These are phyloP conservation scores for Westerdykella ornata DNA, from an alignment of 2,329 filamentous ascomycete genomes.

Conservation along the genomic window DNA sequence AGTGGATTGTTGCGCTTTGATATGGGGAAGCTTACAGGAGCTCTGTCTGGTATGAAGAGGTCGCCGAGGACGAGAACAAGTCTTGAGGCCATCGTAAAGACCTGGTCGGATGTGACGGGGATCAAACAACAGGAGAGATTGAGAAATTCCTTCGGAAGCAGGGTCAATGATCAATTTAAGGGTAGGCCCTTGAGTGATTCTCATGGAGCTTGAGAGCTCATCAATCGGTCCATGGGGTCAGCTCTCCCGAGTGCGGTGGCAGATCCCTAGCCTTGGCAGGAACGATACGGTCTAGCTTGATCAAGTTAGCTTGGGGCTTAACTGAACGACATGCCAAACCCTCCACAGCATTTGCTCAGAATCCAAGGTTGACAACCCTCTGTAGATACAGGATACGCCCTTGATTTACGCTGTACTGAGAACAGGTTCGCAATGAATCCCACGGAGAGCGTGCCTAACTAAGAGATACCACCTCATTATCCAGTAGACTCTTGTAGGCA, in stretches of 20 bases:
- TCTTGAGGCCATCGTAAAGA: constrained; percentile 36
- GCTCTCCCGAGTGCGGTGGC: background rate
- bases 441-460: too few relatives aligned
- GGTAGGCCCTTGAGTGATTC: background rate
- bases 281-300: too few relatives aligned
- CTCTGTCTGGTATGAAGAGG: constrained; percentile 41
- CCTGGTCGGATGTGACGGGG: background rate
- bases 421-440: too few relatives aligned
- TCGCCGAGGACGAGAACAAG: constrained; percentile 39
- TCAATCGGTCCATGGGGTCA: background rate
- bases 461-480: too few relatives aligned
- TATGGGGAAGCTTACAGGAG: constrained; percentile 28
- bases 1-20: constrained; percentile 9
- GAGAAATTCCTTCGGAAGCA: background rate
- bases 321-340: too few relatives aligned
- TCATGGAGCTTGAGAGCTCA: background rate
- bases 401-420: too few relatives aligned
- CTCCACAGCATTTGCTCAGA: too few relatives aligned
- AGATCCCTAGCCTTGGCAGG: background rate
- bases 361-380: too few relatives aligned
- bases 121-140: background rate
- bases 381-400: too few relatives aligned
- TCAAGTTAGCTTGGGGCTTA: too few relatives aligned
- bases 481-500: too few relatives aligned
- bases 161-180: background rate